Conservation (phyloP, 129 eudicot species). For the Logfia minima region DNA sequence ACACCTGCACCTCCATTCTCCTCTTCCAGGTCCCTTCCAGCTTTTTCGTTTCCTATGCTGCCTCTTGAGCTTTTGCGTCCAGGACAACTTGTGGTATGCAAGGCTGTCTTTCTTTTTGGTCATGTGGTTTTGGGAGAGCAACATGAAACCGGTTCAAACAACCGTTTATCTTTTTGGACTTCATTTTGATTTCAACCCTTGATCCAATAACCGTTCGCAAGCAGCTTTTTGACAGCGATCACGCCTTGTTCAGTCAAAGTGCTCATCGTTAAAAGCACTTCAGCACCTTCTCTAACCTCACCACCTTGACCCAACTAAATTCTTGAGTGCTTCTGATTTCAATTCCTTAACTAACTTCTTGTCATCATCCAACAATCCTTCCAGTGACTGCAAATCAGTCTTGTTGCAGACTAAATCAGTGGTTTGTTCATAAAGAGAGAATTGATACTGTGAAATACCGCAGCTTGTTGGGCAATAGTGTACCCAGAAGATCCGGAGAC, state of each 20-base stretch:
- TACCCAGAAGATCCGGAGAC: conserved; percentile 91
- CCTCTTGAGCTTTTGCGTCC: conserved; percentile 69
- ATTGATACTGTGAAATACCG: conserved; percentile 82
- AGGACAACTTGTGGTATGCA: conserved; percentile 79
- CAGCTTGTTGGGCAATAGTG: conserved; percentile 81
- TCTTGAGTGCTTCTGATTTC: conserved; percentile 87
- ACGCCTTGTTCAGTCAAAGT: conserved; percentile 58
- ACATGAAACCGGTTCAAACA: conserved; percentile 92
- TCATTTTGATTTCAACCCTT: conserved; percentile 94
- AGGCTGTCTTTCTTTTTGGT: conserved; percentile 68
- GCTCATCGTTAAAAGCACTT: no score
- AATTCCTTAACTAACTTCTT: conserved; percentile 79
- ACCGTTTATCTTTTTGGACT: conserved; percentile 78
- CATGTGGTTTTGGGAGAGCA: conserved; percentile 83
- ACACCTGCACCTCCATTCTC: conserved; percentile 99
- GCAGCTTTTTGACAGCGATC: conserved; percentile 91
- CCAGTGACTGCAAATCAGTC: conserved; percentile 84
- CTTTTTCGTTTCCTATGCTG: conserved; percentile 56
- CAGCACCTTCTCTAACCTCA: no score
- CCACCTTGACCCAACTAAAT: conserved; percentile 51
- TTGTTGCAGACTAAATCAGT: conserved; percentile 77
- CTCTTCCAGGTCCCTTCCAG: conserved; percentile 72
- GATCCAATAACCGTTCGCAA: conserved; percentile 77
- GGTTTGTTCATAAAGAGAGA: conserved; percentile 91
- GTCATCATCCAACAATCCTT: conserved; percentile 71